Conservation (phyloP, 352 stramenopile species). For the Pythium periplocum region DNA sequence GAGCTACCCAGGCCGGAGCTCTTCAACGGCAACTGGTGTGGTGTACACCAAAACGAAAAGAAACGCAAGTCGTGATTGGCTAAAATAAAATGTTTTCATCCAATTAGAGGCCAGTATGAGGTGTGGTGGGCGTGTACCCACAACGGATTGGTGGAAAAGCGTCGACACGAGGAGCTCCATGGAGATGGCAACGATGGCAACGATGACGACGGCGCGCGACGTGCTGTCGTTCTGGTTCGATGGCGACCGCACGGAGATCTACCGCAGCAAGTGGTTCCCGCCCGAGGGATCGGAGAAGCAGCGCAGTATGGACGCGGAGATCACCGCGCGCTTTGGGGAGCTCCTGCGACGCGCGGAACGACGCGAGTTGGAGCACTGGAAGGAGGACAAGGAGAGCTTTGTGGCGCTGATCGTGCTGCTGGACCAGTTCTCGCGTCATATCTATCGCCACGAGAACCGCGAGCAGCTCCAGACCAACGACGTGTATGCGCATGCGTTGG, state of each 20-base stretch:
- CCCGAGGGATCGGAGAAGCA: conserved; percentile 42
- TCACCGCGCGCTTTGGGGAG: conserved; percentile 29
- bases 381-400: conserved; percentile 25
- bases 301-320: conserved; percentile 30
- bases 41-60: conserved; percentile 9
- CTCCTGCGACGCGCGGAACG: conserved; percentile 39
- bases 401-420: conserved; percentile 82
- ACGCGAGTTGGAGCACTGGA: conserved; percentile 47
- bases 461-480: conserved; percentile 35
- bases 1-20: not conserved
- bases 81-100: too few species aligned
- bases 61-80: too few species aligned
- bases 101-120: too few species aligned
- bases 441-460: conserved; percentile 42
- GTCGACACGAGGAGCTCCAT: too few species aligned
- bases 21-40: conserved; percentile 9
- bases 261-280: conserved; percentile 65
- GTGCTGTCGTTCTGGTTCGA: conserved; percentile 67
- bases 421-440: conserved; percentile 84
- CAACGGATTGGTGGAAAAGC: too few species aligned
- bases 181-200: not conserved
- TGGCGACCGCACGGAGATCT: conserved; percentile 40
- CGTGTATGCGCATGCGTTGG: conserved; percentile 33
- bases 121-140: too few species aligned
- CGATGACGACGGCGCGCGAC: conserved; percentile 3